Evolutionary conservation across 2,329 filamentous ascomycete genomes (phyloP).

Genomic region (Aspergillus niger): DNA sequence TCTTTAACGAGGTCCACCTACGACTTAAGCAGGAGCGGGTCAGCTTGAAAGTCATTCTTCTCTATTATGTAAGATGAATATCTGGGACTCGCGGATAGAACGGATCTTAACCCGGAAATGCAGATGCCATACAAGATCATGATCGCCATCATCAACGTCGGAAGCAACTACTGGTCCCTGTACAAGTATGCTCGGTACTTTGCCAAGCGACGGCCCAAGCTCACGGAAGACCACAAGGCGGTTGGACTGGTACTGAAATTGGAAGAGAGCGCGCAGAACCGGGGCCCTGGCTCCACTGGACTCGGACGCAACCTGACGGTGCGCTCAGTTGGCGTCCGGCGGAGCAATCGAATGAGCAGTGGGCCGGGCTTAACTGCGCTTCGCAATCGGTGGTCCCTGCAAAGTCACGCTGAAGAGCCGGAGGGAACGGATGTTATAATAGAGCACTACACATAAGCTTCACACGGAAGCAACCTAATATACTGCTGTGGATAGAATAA

Average conservation of each 20-base stretch:
- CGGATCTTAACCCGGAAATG: no score
- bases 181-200: slow-evolving; percentile 52
- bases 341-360: not conserved
- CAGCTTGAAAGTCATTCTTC: slow-evolving; percentile 37
- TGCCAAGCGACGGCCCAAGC: slow-evolving; percentile 50
- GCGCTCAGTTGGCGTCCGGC: slow-evolving; percentile 7
- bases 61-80: slow-evolving; percentile 41
- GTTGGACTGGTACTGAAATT: slow-evolving; percentile 33
- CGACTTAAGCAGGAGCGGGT: slow-evolving; percentile 49
- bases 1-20: slow-evolving; percentile 55
- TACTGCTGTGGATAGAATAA: not conserved
- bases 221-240: slow-evolving; percentile 51
- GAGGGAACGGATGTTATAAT: not conserved
- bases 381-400: not conserved
- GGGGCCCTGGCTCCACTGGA: not conserved
- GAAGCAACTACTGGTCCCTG: slow-evolving; percentile 44
- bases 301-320: slow-evolving; percentile 17
- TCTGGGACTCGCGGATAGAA: no score
- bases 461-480: not conserved
- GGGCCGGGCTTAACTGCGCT: no score
- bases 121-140: slow-evolving; percentile 47
- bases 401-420: not conserved
- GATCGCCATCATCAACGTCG: slow-evolving; percentile 50
- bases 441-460: not conserved
- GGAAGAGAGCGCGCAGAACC: slow-evolving; percentile 15